phyloP scores from a whole-genome alignment of 768 basidiomycete species.

The Pleurotus salmoneostramineus region DNA sequence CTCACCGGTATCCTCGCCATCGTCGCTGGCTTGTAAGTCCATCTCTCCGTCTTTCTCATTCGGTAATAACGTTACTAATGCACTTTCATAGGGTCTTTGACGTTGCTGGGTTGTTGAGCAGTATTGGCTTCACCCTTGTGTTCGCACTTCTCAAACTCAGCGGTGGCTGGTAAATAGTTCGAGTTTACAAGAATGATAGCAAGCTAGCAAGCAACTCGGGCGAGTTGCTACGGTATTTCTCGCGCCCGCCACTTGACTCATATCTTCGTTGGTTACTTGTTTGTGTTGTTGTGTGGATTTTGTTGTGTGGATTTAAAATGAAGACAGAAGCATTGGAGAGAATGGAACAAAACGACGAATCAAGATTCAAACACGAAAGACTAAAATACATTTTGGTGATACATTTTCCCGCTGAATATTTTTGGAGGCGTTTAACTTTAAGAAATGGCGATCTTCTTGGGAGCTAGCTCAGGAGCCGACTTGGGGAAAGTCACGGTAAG shows the following conservation, averaged over 20 bases:
- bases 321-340: too few relatives aligned
- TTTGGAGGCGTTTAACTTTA: neutral
- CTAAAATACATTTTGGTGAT: neutral
- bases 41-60: neutral
- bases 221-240: too few relatives aligned
- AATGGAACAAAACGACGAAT: too few relatives aligned
- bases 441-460: constrained; percentile 12
- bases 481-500: constrained; percentile 14
- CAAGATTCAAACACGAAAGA: neutral
- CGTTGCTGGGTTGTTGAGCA: neutral
- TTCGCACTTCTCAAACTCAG: neutral
- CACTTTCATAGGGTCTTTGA: neutral
- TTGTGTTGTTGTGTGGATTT: too few relatives aligned
- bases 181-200: too few relatives aligned
- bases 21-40: constrained; percentile 20
- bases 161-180: neutral
- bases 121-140: neutral
- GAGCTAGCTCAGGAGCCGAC: constrained; percentile 11
- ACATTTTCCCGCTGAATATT: neutral
- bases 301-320: too few relatives aligned
- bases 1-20: constrained; percentile 24
- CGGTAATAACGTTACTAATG: neutral
- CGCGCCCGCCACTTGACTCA: too few relatives aligned
- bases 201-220: too few relatives aligned
- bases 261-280: too few relatives aligned